Percentiles rank a stretch among this genome's conserved stretches.
Conservation (phyloP, 1,139 yeast species). For the Hyphopichia khmerensis region DNA sequence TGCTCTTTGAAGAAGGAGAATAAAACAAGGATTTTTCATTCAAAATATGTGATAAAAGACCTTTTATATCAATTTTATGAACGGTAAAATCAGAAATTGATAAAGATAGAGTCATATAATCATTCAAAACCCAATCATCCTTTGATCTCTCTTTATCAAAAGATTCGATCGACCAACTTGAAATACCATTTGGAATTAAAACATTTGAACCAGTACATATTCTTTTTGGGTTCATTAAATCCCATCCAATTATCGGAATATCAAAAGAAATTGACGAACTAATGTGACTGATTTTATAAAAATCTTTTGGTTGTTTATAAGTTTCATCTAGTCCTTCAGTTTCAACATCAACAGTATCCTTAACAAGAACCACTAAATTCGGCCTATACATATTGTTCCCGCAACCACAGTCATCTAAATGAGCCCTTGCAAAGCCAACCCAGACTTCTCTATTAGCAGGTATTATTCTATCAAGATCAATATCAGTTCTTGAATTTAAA, state of each 20-base stretch:
- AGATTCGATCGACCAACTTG: slow-evolving; percentile 24
- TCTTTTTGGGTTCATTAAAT: slow-evolving; percentile 19
- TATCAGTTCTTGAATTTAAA: slow-evolving; percentile 7
- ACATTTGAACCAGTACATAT: slow-evolving; percentile 30
- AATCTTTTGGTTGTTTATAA: slow-evolving; percentile 6
- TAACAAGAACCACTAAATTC: slow-evolving; percentile 27
- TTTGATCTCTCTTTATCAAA: slow-evolving; percentile 7
- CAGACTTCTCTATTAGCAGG: slow-evolving; percentile 25
- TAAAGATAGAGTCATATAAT: slow-evolving; percentile 30
- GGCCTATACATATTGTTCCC: slow-evolving; percentile 37
- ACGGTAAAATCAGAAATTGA: slow-evolving; percentile 38
- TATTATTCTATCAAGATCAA: slow-evolving; percentile 13
- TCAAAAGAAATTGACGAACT: slow-evolving; percentile 38
- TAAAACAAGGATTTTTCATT: slow-evolving; percentile 13
- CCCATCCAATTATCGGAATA: slow-evolving; percentile 33
- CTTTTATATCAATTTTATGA: slow-evolving; percentile 31
- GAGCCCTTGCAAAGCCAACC: slow-evolving; percentile 41
- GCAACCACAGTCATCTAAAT: slow-evolving; percentile 35
- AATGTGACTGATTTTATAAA: slow-evolving; percentile 28
- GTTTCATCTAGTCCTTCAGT: slow-evolving; percentile 1
- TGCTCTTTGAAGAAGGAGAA: slow-evolving; percentile 1
- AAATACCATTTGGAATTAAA: slow-evolving; percentile 39
- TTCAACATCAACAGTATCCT: slow-evolving; percentile 10
- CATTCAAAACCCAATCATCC: slow-evolving; percentile 19
- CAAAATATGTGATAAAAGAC: slow-evolving; percentile 23